Evolutionary conservation across 192 early-diverging fungal species (phyloP), one percentile per base, ranked within the genome.

Genomic region (Coemansia sp.): DNA sequence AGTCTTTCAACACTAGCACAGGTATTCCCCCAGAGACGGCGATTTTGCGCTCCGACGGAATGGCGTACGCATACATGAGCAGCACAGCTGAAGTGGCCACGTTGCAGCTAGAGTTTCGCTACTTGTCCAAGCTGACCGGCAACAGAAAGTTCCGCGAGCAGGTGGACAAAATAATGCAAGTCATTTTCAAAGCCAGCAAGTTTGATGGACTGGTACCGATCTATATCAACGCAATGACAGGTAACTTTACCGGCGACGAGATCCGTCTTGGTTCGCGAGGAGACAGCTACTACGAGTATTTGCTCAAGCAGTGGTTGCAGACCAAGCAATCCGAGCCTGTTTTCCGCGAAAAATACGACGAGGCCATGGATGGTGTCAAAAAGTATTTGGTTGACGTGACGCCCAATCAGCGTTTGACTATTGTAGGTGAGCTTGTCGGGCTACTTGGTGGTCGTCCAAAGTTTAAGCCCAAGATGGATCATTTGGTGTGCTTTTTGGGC

Each of bases 211-310:
- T 97, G 35, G 92, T 90, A 1, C 92, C 96, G 8, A 91, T 94
- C 60, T 92, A 83, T 70, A 85, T 83, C 35, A 68, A 78, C 45
- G 72, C 61, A 6, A 45, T 11, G 5, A 75, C 57, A 0, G 69
- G 63, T 4, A 32, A 41, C 34, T 83, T 78, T 48, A 39, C 72
- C 0, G 68, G 69, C 7, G 57, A 60, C 12, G 61, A 67, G 5
- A 76, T 76, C 14, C 70, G 73, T 1, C 54, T 81, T 20, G 83
- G 74, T 5, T 85, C 69, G 28, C 71, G 74, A 20, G 95, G 94
- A n/a, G 96, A 98, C 62, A 93, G 91, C 61, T 98, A 97, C 69
- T 98, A 98, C 78, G 94, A 98, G 81, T 98, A 98, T 68, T 81
- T 96, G 51, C 88, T 91, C n/a, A 98, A 98, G 72, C 93, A 96